phyloP scores from a whole-genome alignment of 306 rosid genomes.

The Cicer cuneatum region DNA sequence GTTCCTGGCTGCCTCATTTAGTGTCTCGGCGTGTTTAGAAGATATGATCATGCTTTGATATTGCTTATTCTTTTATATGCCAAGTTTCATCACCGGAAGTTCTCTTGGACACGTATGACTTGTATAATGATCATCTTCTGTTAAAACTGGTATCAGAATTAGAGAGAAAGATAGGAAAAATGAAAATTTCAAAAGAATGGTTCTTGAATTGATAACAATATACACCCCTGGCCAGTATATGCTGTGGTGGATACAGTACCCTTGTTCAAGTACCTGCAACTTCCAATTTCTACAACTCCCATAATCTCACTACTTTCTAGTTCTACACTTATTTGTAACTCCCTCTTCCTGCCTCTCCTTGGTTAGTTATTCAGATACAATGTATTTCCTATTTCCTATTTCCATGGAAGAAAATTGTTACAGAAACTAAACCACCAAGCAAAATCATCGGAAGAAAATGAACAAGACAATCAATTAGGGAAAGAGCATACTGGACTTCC shows the following conservation, averaged over 20 bases:
- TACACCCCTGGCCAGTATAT: not conserved
- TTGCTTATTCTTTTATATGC: not conserved
- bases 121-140: not conserved
- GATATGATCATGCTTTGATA: not conserved
- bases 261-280: not conserved
- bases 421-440: too few relatives aligned
- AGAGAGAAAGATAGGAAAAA: not conserved
- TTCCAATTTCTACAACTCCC: not conserved
- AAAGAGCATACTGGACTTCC: too few relatives aligned
- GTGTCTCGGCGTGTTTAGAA: slow-evolving; percentile 16
- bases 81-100: too few relatives aligned
- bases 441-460: too few relatives aligned
- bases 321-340: not conserved
- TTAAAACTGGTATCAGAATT: not conserved
- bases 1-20: slow-evolving; percentile 21
- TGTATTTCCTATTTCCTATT: not conserved
- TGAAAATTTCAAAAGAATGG: not conserved
- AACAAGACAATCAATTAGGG: too few relatives aligned
- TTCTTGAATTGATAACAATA: not conserved
- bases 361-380: not conserved
- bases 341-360: not conserved
- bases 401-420: too few relatives aligned
- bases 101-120: too few relatives aligned
- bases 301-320: not conserved
- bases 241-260: not conserved